Base-by-base conservation (phyloP, 2,329 filamentous ascomycete species). In the Exophiala phaeomuriformis region DNA sequence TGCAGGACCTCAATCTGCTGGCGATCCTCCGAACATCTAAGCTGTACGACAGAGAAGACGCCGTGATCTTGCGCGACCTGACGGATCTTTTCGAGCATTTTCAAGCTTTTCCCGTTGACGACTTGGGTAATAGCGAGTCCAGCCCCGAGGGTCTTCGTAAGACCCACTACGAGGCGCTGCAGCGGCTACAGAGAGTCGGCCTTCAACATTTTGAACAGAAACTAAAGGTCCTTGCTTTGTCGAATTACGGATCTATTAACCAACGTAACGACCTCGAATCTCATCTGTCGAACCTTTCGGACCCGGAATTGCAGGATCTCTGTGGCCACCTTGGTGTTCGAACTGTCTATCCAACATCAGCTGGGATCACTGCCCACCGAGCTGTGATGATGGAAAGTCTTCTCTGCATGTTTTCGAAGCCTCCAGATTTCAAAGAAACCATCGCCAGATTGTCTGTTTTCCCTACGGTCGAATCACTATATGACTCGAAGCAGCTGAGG, bases 211-310 rank as follows among this genome's bases (percentile, higher is more conserved):
- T 95, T 71, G 90, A 88, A 63, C 83, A 90, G 4, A 95, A 96
- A 70, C 74, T 98, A 36, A 90, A 85, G n/a, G 85, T 98, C 37
- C 73, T 98, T 55, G 88, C 91, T 1, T 73, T 98, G 37, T 93
- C 93, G 12, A 97, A 98, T 66, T 94, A 94, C 66, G 90, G 85
- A 1, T 86, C 89, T 3, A 86, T 98, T 58, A 85, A 90, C 60
- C 85, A 87, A 65, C 79, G 88, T 41, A 76, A 80, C 4, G 93
- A 97, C 61, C 77, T 98, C 10, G 80, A 86, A 65, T 78, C 80
- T 28, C 84, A 96, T 59, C 73, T 98, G 4, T 80, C 83, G 51
- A 74, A 79, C 7, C 73, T 98, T 48, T 79, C 81, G 2, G 88
- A 95, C 61, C 77, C 78, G 0, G 91, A 97, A 68, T 69, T 97